Evolutionary conservation across 106 monocot species (phyloP).

Genomic region (Dendrobium huoshanense): DNA sequence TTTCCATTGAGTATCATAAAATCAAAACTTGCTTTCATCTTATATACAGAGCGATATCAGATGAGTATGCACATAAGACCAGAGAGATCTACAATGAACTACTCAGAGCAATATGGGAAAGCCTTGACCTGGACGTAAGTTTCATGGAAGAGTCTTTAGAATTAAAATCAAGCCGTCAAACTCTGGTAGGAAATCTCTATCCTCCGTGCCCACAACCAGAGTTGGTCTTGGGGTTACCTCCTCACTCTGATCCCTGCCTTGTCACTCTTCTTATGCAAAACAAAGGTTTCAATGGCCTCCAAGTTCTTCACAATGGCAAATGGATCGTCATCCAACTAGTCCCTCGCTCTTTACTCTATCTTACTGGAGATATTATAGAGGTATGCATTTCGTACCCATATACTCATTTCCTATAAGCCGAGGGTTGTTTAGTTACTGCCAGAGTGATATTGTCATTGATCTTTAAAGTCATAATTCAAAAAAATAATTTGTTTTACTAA

Average conservation of each 20-base stretch:
- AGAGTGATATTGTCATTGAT: too few species aligned
- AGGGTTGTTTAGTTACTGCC: too few species aligned
- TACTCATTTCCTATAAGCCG: neutral
- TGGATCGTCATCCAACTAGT: conserved; percentile 41
- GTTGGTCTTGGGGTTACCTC: conserved; percentile 32
- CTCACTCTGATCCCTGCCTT: conserved; percentile 64
- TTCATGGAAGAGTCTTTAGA: conserved; percentile 27
- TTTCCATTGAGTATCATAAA: too few species aligned
- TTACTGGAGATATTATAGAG: conserved; percentile 62
- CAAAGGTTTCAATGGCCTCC: conserved; percentile 32
- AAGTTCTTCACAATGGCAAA: conserved; percentile 37
- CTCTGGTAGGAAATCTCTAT: conserved; percentile 33
- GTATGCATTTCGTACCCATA: conserved; percentile 13
- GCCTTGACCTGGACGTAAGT: conserved; percentile 31
- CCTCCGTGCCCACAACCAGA: conserved; percentile 51
- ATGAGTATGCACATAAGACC: conserved; percentile 23
- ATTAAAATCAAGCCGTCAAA: conserved; percentile 25
- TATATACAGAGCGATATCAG: neutral
- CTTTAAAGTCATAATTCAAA: too few species aligned
- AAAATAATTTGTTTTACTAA: too few species aligned
- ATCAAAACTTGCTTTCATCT: neutral
- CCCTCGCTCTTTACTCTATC: conserved; percentile 41
- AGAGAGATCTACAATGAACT: conserved; percentile 34
- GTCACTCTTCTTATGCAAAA: conserved; percentile 56
- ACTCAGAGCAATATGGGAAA: conserved; percentile 35